Conservation (phyloP, 768 basidiomycete species). For the Pisolithus microcarpus region DNA sequence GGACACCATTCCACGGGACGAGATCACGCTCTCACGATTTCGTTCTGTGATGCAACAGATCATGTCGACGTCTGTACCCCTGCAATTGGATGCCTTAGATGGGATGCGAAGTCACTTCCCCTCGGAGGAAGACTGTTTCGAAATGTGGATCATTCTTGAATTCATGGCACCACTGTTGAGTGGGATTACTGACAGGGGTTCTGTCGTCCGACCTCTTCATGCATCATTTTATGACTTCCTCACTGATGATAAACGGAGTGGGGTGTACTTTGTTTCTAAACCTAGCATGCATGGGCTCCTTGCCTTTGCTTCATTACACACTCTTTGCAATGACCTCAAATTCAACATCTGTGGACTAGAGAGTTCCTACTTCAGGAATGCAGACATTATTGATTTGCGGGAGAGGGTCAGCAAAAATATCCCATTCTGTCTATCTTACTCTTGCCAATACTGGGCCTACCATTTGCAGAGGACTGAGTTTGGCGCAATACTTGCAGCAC, state of each 20-base stretch:
- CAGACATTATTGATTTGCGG: too few relatives aligned
- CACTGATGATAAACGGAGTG: slow-evolving; percentile 4
- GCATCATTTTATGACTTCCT: slow-evolving; percentile 25
- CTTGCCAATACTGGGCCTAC: too few relatives aligned
- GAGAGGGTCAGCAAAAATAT: too few relatives aligned
- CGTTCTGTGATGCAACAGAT: slow-evolving; percentile 1
- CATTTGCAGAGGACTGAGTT: too few relatives aligned
- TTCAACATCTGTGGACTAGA: too few relatives aligned
- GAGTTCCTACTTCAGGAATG: too few relatives aligned
- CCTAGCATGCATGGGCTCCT: too few relatives aligned
- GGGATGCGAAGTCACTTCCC: neutral
- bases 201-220: slow-evolving; percentile 17
- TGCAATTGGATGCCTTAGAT: neutral
- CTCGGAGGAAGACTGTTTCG: neutral
- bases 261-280: neutral
- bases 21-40: neutral
- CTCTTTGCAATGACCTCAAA: too few relatives aligned
- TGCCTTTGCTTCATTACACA: too few relatives aligned
- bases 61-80: neutral
- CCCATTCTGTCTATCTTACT: too few relatives aligned
- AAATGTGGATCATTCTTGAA: neutral
- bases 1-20: neutral
- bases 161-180: slow-evolving; percentile 5
- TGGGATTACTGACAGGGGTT: neutral
- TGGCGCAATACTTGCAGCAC: too few relatives aligned